Evolutionary conservation across 495 filamentous ascomycete genomes (phyloP), one percentile per base, ranked within the genome.

Genomic region (Chaetomium cochliodes): DNA sequence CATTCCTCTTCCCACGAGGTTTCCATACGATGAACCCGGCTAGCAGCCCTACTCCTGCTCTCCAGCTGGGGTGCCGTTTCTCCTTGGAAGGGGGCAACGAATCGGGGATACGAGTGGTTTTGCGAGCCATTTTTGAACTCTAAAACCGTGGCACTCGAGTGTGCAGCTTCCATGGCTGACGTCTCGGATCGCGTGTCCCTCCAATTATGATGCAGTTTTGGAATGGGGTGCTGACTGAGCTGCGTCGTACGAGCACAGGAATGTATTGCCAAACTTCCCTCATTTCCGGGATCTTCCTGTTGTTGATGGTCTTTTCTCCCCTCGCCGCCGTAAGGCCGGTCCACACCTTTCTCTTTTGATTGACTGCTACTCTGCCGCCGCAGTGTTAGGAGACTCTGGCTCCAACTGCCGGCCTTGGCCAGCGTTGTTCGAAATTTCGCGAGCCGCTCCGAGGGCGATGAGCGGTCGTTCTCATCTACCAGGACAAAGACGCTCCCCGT

Each of bases 401-500:
- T 50, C 12, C 44, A 25, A 15, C 58, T 64, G 22, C 64, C 37
- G 6, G 47, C 60, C 18, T 49, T 62, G 7, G 54, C 28, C 8
- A 47, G 61, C 18, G 30, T 51, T 7, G 15, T 22, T 13, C 57
- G 13, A 37, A 66, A 13, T 15, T 28, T 61, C 8, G 51, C 53
- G 12, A 68, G 33, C 39, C 37, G 42, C 26, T 73, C 25, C 23
- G 42, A 33, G 6, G 44, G 11, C 2, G 65, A 59, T n/a, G 61
- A 54, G 20, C 28, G 25, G 5, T 25, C 53, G 8, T 42, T 59
- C 20, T 77, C 75, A 57, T 82, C 80, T 37, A 67, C 6, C 16
- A 79, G 1, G 63, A 82, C 70, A 65, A 79, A 78, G n/a, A 70
- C 44, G 15, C 73, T 58, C 7, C 73, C 76, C 3, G 53, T 54